These are phyloP conservation scores for Globisporangium paddicum DNA, from an alignment of 352 stramenopile genomes.

Conservation along the genomic window DNA sequence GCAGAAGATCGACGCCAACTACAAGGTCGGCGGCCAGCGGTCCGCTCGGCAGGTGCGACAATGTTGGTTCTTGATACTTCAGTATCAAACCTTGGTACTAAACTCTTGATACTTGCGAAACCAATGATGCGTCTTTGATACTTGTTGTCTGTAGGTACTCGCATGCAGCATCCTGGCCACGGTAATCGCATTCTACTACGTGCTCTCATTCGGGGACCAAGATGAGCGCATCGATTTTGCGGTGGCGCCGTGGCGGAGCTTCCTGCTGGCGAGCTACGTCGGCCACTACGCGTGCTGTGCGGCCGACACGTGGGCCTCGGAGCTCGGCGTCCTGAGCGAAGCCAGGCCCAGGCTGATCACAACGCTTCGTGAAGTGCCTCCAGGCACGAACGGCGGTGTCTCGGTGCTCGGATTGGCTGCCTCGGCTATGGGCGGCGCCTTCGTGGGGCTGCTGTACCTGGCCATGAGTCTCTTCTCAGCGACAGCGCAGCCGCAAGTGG, in stretches of 20 bases:
- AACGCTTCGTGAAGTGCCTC: conserved; percentile 65
- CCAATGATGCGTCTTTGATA: too few relatives aligned
- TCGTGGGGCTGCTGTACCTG: conserved; percentile 84
- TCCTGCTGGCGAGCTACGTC: conserved; percentile 75
- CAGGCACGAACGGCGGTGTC: conserved; percentile 94
- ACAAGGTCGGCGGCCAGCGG: conserved; percentile 77
- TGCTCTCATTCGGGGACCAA: conserved; percentile 32
- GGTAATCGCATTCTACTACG: conserved; percentile 53
- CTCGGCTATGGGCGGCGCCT: conserved; percentile 78
- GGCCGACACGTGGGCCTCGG: conserved; percentile 94
- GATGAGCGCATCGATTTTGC: conserved; percentile 37
- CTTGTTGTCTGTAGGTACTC: conserved; percentile 66
- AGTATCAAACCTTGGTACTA: background rate
- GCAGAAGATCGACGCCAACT: conserved; percentile 60
- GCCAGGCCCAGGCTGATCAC: conserved; percentile 86
- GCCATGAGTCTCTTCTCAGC: conserved; percentile 27
- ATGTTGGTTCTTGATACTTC: background rate
- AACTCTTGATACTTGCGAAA: too few relatives aligned
- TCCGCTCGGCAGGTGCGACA: conserved; percentile 45
- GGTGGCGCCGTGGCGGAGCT: conserved; percentile 25
- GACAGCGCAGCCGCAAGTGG: conserved; percentile 39
- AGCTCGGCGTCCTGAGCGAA: conserved; percentile 90
- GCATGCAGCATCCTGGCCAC: conserved; percentile 68
- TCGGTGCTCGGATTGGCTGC: conserved; percentile 76
- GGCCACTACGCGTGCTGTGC: conserved; percentile 93